A percentile compares a stretch with the other conserved stretches of the same genome.
These are phyloP conservation scores for Talaromyces atroroseus DNA, from an alignment of 2,329 filamentous ascomycete genomes.

Conservation along the genomic window DNA sequence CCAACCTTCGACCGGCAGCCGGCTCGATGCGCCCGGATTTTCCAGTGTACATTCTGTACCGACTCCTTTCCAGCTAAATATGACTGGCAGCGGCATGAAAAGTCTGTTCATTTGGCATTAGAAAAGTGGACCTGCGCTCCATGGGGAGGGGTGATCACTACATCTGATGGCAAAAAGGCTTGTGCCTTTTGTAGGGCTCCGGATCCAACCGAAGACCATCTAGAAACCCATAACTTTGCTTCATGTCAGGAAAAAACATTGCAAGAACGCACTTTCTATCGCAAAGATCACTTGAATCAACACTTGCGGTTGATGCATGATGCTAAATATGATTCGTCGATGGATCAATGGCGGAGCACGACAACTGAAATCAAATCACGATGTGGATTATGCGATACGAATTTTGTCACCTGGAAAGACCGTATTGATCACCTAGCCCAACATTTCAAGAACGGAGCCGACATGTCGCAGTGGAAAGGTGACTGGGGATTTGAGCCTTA, in stretches of 20 bases:
- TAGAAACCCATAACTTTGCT: conserved; percentile 55
- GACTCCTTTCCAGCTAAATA: conserved; percentile 54
- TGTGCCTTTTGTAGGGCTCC: conserved; percentile 56
- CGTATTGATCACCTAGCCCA: conserved; percentile 37
- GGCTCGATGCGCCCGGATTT: conserved; percentile 42
- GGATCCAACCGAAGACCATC: conserved; percentile 51
- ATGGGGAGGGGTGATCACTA: conserved; percentile 48
- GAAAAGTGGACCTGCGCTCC: conserved; percentile 59
- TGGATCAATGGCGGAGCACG: conserved; percentile 56
- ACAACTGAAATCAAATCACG: conserved; percentile 49
- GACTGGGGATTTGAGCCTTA: conserved; percentile 38
- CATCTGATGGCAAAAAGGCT: conserved; percentile 43
- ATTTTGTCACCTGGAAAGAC: conserved; percentile 40
- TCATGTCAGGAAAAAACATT: conserved; percentile 56
- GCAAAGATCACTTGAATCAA: conserved; percentile 59
- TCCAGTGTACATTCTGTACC: conserved; percentile 55
- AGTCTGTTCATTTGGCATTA: conserved; percentile 52
- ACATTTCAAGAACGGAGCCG: conserved; percentile 35
- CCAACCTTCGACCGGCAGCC: conserved; percentile 38
- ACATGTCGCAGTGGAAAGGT: conserved; percentile 37
- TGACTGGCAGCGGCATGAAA: conserved; percentile 56
- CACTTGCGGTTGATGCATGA: conserved; percentile 57
- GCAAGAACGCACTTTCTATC: conserved; percentile 56
- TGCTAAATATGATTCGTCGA: conserved; percentile 49
- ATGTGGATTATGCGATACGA: conserved; percentile 40